Conservation (phyloP, 768 basidiomycete species). For the Dictyophora rubrovolvata region DNA sequence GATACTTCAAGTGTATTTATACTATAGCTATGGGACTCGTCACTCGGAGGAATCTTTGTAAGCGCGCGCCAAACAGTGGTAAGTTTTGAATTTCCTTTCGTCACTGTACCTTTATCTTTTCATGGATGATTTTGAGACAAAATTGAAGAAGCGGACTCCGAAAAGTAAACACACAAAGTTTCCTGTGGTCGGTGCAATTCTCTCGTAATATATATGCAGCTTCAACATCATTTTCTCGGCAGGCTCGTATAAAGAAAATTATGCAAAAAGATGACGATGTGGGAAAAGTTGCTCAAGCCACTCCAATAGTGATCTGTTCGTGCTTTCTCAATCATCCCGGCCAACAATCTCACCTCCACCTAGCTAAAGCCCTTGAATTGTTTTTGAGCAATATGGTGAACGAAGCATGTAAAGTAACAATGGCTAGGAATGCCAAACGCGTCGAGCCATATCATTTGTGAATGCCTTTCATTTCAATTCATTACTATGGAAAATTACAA, state of each 20-base stretch:
- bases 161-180: conserved; percentile 90
- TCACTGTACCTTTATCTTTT: background rate
- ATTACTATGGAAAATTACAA: background rate
- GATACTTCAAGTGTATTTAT: too few species aligned
- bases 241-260: conserved; percentile 98
- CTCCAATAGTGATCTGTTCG: conserved; percentile 93
- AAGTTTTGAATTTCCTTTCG: too few species aligned
- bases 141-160: conserved; percentile 5
- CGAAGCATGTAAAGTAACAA: conserved; percentile 71
- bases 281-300: conserved; percentile 94
- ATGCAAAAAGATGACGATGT: conserved; percentile 99
- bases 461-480: conserved; percentile 23
- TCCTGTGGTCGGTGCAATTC: conserved; percentile 56
- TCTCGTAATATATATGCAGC: background rate
- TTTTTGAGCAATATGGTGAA: conserved; percentile 81
- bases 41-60: too few species aligned
- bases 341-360: background rate
- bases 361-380: conserved; percentile 91
- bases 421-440: conserved; percentile 71
- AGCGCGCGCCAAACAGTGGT: too few species aligned
- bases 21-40: too few species aligned
- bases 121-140: background rate
- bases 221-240: background rate
- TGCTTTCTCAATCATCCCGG: conserved; percentile 11
- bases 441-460: conserved; percentile 91